Base-by-base conservation (phyloP, 257 asterid species). In the Lithospermum erythrorhizon region DNA sequence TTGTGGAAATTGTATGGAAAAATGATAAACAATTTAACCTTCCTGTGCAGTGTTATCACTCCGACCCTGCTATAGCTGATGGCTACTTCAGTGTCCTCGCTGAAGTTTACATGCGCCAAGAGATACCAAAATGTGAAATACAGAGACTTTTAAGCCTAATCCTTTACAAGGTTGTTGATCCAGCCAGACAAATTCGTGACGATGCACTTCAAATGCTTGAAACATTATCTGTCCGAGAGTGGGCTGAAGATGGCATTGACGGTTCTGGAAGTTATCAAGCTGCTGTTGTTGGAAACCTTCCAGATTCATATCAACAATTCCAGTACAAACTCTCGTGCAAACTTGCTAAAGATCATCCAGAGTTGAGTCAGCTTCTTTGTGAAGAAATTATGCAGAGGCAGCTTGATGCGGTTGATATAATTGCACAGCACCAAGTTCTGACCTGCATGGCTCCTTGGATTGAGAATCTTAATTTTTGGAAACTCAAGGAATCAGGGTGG, bases 371-470 rank as follows among this genome's bases (percentile, higher is more conserved):
- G 59, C 96, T 89, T 69, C 96, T 93, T 23, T 89, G 99, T 63
- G 99, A 89, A 79, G 99, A 93, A 70, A 93, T 93, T 72, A 93
- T 93, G 99, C 99, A 80, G 75, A 84, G 99, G 72, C 99, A 93
- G 68, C 97, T 93, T 37, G 97, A 93, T 65, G 97, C 99, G 10
- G 99, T 93, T 47, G 99, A 93, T 80, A 89, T 93, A 68, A 93
- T 93, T 62, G 99, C 99, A 35, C 99, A 93, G 70, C 99, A 93
- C 73, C 99, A 93, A 76, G 99, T 93, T 63, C 79, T 93, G 62
- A 93, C 99, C 57, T 93, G 99, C 91, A 93, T 93, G 99, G 97
- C 97, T 69, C 99, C 99, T 0, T 93, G 99, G 99, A 93, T 93
- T 35, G 99, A 93, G 73, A 93, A 93, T 77, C 95, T 93, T 61